Base-by-base conservation (phyloP, 768 basidiomycete genomes). In the Megacollybia marginata region DNA sequence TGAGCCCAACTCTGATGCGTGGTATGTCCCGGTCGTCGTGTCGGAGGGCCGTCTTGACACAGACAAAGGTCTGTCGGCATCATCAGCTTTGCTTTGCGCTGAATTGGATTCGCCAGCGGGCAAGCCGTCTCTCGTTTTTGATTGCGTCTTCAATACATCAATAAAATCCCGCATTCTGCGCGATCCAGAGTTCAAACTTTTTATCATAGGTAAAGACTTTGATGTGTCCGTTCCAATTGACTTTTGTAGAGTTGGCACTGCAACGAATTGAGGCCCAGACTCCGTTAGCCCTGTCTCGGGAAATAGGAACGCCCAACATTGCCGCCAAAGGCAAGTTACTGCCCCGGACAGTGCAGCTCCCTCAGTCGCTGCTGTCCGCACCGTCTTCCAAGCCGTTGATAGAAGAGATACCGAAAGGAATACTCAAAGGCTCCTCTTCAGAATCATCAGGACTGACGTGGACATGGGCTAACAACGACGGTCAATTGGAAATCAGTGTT, bases 231-330 rank as follows among this genome's bases (percentile, higher is more conserved):
- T n/a, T n/a, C n/a, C n/a, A n/a, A n/a, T n/a, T n/a, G n/a, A 28
- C 23, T 28, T 6, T 6, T 6, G 47, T 20, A 89, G 86, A 89
- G 64, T 73, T 87, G 9, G 79, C 80, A 0, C 61, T 88, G 4
- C 83, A 84, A 56, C 79, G 78, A 9, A 76, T 86, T 43, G 84
- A 88, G 65, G 71, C 73, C 0, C 82, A 85, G 53, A 73, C 76
- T 8, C 58, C 70, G 4, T 59, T 88, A n/a, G 54, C 69, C 0
- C 74, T 90, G 42, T 87, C 88, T 1, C 78, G 86, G 19, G 72
- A 78, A 44, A 79, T 91, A 52, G 75, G 75, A 19, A 84, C 77
- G 0, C 88, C 88, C 5, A 92, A 91, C 63, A 87, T 92, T 47
- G 65, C 75, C 3, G 80, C 81, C 47, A 92, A 91, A 62, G 88